Percentiles rank a stretch among this genome's conserved stretches.
phyloP scores from a whole-genome alignment of 2,329 filamentous ascomycete species.

The Leptosphaerulina australis region DNA sequence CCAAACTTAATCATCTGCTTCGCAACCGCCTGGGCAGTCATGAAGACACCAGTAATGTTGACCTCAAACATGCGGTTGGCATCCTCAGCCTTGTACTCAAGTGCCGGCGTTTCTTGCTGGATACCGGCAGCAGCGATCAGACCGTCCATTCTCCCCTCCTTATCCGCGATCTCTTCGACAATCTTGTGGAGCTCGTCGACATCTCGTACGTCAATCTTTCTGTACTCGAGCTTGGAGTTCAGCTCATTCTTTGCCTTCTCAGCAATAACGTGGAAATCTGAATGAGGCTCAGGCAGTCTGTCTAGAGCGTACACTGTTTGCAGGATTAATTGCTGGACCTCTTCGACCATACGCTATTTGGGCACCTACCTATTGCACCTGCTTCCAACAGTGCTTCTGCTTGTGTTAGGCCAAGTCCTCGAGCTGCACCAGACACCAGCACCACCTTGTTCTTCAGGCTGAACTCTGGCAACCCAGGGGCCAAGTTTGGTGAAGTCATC shows the following conservation, averaged over 20 bases:
- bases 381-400: slow-evolving; percentile 76
- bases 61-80: slow-evolving; percentile 67
- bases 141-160: slow-evolving; percentile 77
- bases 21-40: slow-evolving; percentile 67
- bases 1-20: slow-evolving; percentile 68
- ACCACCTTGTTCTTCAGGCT: slow-evolving; percentile 73
- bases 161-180: slow-evolving; percentile 70
- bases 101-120: slow-evolving; percentile 81
- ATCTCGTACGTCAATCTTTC: slow-evolving; percentile 80
- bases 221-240: slow-evolving; percentile 73
- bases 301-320: slow-evolving; percentile 69
- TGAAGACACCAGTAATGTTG: slow-evolving; percentile 67
- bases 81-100: slow-evolving; percentile 74
- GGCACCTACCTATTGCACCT: slow-evolving; percentile 65
- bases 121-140: slow-evolving; percentile 76
- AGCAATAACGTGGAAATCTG: slow-evolving; percentile 69
- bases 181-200: slow-evolving; percentile 69
- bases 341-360: not conserved
- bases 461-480: slow-evolving; percentile 69
- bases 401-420: slow-evolving; percentile 75
- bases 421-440: slow-evolving; percentile 72
- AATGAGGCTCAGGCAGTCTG: slow-evolving; percentile 62
- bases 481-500: slow-evolving; percentile 23
- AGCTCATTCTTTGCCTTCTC: slow-evolving; percentile 67
- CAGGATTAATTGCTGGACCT: not conserved